A percentile compares a stretch with the other conserved stretches of the same genome.
Evolutionary conservation across 306 rosid genomes (phyloP).

Genomic region (Notholithocarpus densiflorus): DNA sequence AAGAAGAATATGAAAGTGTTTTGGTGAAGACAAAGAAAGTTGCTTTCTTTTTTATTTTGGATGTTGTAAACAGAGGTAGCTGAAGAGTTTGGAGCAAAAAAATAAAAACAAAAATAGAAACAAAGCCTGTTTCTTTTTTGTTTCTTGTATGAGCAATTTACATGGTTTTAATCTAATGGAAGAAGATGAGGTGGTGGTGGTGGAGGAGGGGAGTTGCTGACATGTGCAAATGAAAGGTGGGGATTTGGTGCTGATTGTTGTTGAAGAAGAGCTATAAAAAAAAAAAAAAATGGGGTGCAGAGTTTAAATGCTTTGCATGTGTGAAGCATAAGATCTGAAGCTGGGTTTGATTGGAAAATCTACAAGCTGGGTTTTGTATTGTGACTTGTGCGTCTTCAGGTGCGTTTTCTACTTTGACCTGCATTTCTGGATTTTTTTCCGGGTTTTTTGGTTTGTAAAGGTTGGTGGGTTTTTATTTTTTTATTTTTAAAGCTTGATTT

Average conservation of each 20-base stretch:
- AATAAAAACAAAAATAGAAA: not conserved
- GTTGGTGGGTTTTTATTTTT: slow-evolving; percentile 33
- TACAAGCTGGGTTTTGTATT: slow-evolving; percentile 23
- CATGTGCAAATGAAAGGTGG: slow-evolving; percentile 26
- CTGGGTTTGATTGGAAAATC: slow-evolving; percentile 41
- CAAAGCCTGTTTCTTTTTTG: not conserved
- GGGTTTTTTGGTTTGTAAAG: not conserved
- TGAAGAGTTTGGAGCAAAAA: not conserved
- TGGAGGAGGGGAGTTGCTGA: slow-evolving; percentile 11
- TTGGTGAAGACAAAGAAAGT: not conserved
- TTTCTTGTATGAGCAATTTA: not conserved
- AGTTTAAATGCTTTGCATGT: slow-evolving; percentile 17
- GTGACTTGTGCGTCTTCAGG: slow-evolving; percentile 45
- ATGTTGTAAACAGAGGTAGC: not conserved
- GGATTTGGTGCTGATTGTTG: not conserved
- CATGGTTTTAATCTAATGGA: slow-evolving; percentile 37
- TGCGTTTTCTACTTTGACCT: slow-evolving; percentile 30
- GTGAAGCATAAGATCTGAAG: slow-evolving; percentile 56
- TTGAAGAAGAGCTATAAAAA: not conserved
- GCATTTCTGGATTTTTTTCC: slow-evolving; percentile 34
- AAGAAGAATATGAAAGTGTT: not conserved
- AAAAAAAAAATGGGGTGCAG: slow-evolving; percentile 26
- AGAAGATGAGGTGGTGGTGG: slow-evolving; percentile 2
- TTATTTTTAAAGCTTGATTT: slow-evolving; percentile 15
- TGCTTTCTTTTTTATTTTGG: not conserved